phyloP scores from a whole-genome alignment of 345 rosid genomes.

The Erodium maritimum region DNA sequence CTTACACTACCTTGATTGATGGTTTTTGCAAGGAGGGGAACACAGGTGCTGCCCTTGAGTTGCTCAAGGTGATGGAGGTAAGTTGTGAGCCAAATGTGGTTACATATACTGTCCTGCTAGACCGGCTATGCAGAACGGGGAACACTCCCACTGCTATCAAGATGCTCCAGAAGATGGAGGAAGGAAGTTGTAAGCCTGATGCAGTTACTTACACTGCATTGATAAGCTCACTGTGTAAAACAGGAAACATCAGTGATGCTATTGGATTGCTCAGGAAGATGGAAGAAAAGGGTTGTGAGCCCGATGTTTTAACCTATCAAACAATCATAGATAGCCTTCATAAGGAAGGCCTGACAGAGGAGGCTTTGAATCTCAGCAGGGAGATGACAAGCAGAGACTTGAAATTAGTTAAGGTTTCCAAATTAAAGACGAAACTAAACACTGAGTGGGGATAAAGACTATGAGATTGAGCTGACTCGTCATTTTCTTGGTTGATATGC shows the following conservation, averaged over 20 bases:
- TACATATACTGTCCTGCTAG: constrained; percentile 57
- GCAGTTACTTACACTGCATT: constrained; percentile 41
- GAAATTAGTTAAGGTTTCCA: no score
- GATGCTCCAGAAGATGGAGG: constrained; percentile 45
- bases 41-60: constrained; percentile 36
- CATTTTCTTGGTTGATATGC: no score
- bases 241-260: constrained; percentile 43
- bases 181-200: constrained; percentile 40
- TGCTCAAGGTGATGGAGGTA: constrained; percentile 44
- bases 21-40: constrained; percentile 55
- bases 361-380: background rate
- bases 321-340: constrained; percentile 62
- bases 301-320: constrained; percentile 40
- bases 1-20: constrained; percentile 12
- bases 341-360: constrained; percentile 14
- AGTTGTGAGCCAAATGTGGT: constrained; percentile 49
- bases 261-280: constrained; percentile 46
- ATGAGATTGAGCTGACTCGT: no score
- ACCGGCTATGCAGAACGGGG: constrained; percentile 43
- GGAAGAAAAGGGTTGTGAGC: constrained; percentile 48
- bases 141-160: constrained; percentile 41
- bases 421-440: no score
- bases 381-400: background rate
- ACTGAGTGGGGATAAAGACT: no score
- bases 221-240: constrained; percentile 51